Conservation (phyloP, 495 filamentous ascomycete genomes). For the Podospora australis region DNA sequence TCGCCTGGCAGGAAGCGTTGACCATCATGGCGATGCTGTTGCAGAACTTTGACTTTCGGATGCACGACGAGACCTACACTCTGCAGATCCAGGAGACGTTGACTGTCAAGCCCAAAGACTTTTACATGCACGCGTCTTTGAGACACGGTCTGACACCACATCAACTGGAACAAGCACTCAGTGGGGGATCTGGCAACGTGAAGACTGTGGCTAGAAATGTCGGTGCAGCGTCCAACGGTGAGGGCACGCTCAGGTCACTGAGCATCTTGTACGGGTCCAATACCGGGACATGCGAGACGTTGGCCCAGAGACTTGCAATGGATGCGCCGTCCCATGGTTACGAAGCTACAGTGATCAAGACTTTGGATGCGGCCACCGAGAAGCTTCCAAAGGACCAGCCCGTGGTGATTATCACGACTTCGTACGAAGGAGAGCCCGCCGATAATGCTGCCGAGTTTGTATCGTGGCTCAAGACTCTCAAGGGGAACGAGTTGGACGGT, state of each 20-base stretch:
- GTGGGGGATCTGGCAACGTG: conserved; percentile 12
- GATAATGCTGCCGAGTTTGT: conserved; percentile 69
- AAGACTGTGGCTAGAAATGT: conserved; percentile 2
- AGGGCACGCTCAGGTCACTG: conserved; percentile 35
- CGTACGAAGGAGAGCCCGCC: conserved; percentile 69
- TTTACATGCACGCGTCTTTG: conserved; percentile 60
- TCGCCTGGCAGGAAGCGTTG: conserved; percentile 58
- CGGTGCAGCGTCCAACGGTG: conserved; percentile 8
- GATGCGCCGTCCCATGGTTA: conserved; percentile 55
- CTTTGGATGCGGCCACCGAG: conserved; percentile 55
- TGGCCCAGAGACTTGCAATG: conserved; percentile 57
- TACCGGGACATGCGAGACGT: conserved; percentile 66
- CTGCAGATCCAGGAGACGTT: conserved; percentile 65
- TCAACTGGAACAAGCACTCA: conserved; percentile 48
- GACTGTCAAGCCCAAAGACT: conserved; percentile 70
- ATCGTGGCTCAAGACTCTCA: conserved; percentile 53
- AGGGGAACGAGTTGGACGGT: conserved; percentile 44
- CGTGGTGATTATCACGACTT: conserved; percentile 60
- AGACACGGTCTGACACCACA: conserved; percentile 53
- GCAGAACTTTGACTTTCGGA: conserved; percentile 55
- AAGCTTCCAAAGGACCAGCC: conserved; percentile 57
- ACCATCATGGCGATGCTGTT: conserved; percentile 49
- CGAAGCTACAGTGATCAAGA: conserved; percentile 44
- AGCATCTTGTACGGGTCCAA: conserved; percentile 70
- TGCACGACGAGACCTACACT: conserved; percentile 53